Conservation (phyloP, 2,329 filamentous ascomycete species). For the Trichocomaceae sp. region DNA sequence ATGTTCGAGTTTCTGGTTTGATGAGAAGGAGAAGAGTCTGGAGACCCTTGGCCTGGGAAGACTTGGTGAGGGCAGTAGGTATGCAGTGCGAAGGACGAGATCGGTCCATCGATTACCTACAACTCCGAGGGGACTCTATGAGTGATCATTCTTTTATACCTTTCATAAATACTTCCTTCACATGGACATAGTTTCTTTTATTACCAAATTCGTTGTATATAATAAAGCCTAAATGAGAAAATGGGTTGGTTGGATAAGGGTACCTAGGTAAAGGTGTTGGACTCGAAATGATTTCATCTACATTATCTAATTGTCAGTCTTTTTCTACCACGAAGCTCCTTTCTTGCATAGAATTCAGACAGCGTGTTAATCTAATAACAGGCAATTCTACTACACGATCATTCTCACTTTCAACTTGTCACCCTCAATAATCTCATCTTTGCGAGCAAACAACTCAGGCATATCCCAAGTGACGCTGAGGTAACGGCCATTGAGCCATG, state of each 20-base stretch:
- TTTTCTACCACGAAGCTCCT: no score
- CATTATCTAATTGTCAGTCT: no score
- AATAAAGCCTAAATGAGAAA: not conserved
- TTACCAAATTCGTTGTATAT: not conserved
- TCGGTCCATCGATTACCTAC: constrained; percentile 12
- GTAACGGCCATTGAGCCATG: constrained; percentile 23
- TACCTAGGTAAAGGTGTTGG: not conserved
- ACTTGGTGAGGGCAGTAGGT: constrained; percentile 30
- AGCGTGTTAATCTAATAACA: no score
- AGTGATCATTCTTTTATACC: not conserved
- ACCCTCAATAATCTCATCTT: constrained; percentile 19
- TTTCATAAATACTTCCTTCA: not conserved
- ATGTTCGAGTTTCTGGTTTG: constrained; percentile 6
- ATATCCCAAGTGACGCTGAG: constrained; percentile 19
- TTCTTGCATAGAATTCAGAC: no score
- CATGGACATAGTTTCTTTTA: not conserved
- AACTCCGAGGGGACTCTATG: constrained; percentile 2
- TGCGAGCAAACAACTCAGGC: constrained; percentile 16
- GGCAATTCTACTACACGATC: not conserved
- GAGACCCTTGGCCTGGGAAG: constrained; percentile 36
- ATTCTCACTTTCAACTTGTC: constrained; percentile 39
- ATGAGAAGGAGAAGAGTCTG: constrained; percentile 28
- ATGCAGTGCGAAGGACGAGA: constrained; percentile 19
- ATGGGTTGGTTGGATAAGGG: not conserved
- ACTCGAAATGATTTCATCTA: no score